Conservation (phyloP, 2,329 filamentous ascomycete species). For the Penicillium sp. region DNA sequence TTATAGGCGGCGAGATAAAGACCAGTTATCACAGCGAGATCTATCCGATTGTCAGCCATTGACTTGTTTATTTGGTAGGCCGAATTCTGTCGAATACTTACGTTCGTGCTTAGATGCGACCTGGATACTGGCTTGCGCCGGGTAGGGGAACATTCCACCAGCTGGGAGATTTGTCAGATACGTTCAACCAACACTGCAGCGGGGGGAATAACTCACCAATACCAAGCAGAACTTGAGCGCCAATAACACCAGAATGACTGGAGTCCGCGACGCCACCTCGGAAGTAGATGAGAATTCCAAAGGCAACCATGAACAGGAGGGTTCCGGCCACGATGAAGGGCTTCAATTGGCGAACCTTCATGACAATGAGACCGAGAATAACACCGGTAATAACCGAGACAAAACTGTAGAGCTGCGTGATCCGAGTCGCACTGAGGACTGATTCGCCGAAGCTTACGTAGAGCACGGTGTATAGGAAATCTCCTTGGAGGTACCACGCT, state of each 20-base stretch:
- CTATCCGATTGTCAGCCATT: constrained; percentile 9
- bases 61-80: background rate
- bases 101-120: constrained; percentile 44
- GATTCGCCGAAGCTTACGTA: constrained; percentile 54
- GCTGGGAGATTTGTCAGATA: constrained; percentile 21
- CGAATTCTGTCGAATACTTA: constrained; percentile 13
- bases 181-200: background rate
- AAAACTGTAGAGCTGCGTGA: constrained; percentile 53
- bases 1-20: constrained; percentile 57
- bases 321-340: constrained; percentile 56
- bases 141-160: constrained; percentile 54
- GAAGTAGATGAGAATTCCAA: constrained; percentile 56
- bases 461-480: constrained; percentile 57
- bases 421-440: constrained; percentile 49
- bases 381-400: constrained; percentile 51
- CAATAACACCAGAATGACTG: constrained; percentile 51
- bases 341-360: constrained; percentile 52
- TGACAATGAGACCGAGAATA: constrained; percentile 50
- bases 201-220: constrained; percentile 36
- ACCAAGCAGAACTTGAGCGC: constrained; percentile 54
- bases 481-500: constrained; percentile 54
- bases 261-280: constrained; percentile 44
- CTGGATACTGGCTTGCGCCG: constrained; percentile 45
- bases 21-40: constrained; percentile 57
- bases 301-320: constrained; percentile 55